A percentile compares a stretch with the other conserved stretches of the same genome.
Evolutionary conservation across 495 filamentous ascomycete species (phyloP).

Genomic region (Aspergillus bridgeri): DNA sequence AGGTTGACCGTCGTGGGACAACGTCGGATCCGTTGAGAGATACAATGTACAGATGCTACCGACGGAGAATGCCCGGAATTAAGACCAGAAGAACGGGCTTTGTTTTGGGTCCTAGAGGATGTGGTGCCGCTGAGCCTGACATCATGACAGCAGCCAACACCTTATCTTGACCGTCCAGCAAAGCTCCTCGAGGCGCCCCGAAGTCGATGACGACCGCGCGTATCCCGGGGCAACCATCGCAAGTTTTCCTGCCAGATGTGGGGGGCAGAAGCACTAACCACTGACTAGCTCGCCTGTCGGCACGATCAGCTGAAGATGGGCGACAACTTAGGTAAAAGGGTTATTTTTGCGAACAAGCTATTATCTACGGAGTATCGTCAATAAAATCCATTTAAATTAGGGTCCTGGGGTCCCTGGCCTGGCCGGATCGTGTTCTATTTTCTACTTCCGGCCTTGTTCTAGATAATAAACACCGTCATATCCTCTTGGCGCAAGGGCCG

Average conservation of each 20-base stretch:
- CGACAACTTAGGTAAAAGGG: slow-evolving; percentile 4
- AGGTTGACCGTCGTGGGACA: neutral
- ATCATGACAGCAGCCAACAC: neutral
- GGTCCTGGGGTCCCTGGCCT: slow-evolving; percentile 9
- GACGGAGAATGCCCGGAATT: neutral
- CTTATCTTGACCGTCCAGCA: neutral
- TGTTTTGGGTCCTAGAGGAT: neutral
- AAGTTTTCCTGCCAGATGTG: slow-evolving; percentile 9
- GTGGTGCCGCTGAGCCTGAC: slow-evolving; percentile 7
- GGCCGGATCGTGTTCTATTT: slow-evolving; percentile 8
- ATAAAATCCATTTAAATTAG: slow-evolving; percentile 9
- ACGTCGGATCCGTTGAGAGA: neutral
- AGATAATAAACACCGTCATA: slow-evolving; percentile 14
- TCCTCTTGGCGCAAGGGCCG: slow-evolving; percentile 13
- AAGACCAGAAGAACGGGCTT: neutral
- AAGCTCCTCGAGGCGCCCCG: neutral
- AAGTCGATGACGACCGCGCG: neutral
- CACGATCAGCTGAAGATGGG: slow-evolving; percentile 10
- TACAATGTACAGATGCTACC: neutral
- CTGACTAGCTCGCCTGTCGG: slow-evolving; percentile 15
- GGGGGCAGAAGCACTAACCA: slow-evolving; percentile 10
- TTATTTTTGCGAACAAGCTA: slow-evolving; percentile 11
- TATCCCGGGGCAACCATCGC: slow-evolving; percentile 15
- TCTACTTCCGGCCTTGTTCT: slow-evolving; percentile 7
- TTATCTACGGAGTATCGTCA: slow-evolving; percentile 16